Percentiles rank a stretch among this genome's conserved stretches.
These are phyloP conservation scores for Penicillium lividum DNA, from an alignment of 495 filamentous ascomycete genomes.

Conservation along the genomic window DNA sequence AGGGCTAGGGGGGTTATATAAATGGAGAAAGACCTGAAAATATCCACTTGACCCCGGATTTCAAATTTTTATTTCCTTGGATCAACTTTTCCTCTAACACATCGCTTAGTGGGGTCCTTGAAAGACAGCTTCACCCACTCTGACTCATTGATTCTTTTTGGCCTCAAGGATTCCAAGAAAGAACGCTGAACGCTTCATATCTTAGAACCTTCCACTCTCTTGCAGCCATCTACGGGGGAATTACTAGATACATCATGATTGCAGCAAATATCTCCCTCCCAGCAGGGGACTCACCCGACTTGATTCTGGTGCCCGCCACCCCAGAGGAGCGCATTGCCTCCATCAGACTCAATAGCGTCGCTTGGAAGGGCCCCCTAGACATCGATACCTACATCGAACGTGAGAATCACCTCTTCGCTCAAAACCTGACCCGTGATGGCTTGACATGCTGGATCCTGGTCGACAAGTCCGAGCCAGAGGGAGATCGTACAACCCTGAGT, in stretches of 20 bases:
- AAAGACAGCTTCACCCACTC: not conserved
- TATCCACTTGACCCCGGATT: constrained; percentile 33
- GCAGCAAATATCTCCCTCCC: constrained; percentile 51
- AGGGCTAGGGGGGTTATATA: not conserved
- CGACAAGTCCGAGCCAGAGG: constrained; percentile 48
- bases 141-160: not conserved
- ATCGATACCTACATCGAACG: constrained; percentile 73
- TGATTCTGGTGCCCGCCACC: constrained; percentile 70
- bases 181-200: not conserved
- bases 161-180: too few relatives aligned
- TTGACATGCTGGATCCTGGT: constrained; percentile 87
- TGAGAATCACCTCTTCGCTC: constrained; percentile 68
- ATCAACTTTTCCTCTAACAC: not conserved
- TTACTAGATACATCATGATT: constrained; percentile 29
- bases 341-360: constrained; percentile 65
- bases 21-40: not conserved
- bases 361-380: constrained; percentile 70
- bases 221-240: not conserved
- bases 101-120: not conserved
- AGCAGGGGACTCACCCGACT: constrained; percentile 55
- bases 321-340: constrained; percentile 60
- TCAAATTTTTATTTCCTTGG: not conserved
- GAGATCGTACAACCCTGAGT: constrained; percentile 64
- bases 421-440: constrained; percentile 67
- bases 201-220: not conserved